Base-by-base conservation (phyloP, 768 basidiomycete genomes). In the Trametes coccinea region DNA sequence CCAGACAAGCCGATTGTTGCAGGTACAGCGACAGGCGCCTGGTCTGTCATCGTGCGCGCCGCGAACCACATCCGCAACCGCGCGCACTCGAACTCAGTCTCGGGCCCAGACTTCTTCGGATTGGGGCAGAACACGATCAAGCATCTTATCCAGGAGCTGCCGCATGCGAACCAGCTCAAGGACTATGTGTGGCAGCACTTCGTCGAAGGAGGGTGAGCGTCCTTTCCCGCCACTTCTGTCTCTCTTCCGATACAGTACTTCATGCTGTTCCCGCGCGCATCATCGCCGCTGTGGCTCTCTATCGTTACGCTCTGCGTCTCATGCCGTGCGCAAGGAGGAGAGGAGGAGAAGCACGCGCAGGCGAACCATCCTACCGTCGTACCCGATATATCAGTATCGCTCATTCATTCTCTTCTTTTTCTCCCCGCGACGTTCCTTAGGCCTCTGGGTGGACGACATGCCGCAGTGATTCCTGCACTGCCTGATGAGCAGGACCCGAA, bases 151-250 rank as follows among this genome's bases (percentile, higher is more conserved):
- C 92, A 94, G 73, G 88, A 92, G 73, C 79, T 94, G 14, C 85
- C 87, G 5, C 83, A 84, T 59, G 87, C 92, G 13, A 83, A 88
- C 72, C 77, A 83, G 47, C 72, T 93, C 59, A 80, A 84, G 66
- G 87, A 91, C 75, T 94, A 94, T 70, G 90, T 92, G 31, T 92
- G 90, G 90, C 91, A 93, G 71, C 83, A 85, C 62, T 93, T 92
- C 71, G 80, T 85, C 8, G 92, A 94, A 74, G 92, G 92, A 77
- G 91, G 90, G 87, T 90, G 75, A 81, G 89, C 84, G 52, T 61
- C 46, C 61, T 53, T 51, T 53, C 44, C 45, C 9, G 48, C 50
- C 59, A 54, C 27, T 64, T 46, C n/a, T 31, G 9, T 31, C 30
- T 13, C 48, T 29, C 10, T 30, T 11, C 11, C 34, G 34, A 37